A percentile compares a stretch with the other conserved stretches of the same genome.
Evolutionary conservation across 352 stramenopile genomes (phyloP).

Genomic region (Globisporangium solare): DNA sequence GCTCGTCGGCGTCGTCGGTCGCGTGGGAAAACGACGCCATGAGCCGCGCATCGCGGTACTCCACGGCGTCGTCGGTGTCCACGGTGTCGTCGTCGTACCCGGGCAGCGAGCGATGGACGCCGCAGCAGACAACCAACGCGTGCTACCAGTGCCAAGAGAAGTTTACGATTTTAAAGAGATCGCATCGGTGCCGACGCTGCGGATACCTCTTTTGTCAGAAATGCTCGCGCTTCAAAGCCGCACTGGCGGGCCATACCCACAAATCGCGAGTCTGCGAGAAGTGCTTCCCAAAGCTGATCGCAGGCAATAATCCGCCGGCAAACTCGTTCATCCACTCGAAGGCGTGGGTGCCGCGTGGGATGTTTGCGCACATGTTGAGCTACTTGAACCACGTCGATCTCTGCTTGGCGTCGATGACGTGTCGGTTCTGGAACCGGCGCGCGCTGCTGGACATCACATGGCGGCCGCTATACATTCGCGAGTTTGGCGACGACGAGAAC

Average conservation of each 20-base stretch:
- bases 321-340: constrained; percentile 88
- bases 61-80: constrained; percentile 40
- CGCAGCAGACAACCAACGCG: constrained; percentile 60
- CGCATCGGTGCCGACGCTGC: constrained; percentile 75
- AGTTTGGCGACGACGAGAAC: constrained; percentile 81
- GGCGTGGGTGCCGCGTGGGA: constrained; percentile 76
- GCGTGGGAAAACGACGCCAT: constrained; percentile 36
- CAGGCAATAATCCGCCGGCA: constrained; percentile 58
- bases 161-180: constrained; percentile 77
- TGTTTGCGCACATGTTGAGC: constrained; percentile 85
- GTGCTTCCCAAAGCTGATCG: constrained; percentile 83
- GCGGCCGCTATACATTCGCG: constrained; percentile 78
- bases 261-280: constrained; percentile 81
- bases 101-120: constrained; percentile 53
- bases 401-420: constrained; percentile 81
- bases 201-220: constrained; percentile 82
- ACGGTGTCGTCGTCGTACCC: constrained; percentile 27
- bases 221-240: constrained; percentile 75
- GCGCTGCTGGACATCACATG: constrained; percentile 82
- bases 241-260: constrained; percentile 75
- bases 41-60: constrained; percentile 58
- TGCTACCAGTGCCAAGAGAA: constrained; percentile 79
- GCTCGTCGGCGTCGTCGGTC: constrained; percentile 8
- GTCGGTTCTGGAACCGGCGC: constrained; percentile 83
- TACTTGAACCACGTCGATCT: constrained; percentile 86